Percentiles rank a stretch among this genome's conserved stretches.
phyloP scores from a whole-genome alignment of 768 basidiomycete genomes.

The Leccinum variicolor region DNA sequence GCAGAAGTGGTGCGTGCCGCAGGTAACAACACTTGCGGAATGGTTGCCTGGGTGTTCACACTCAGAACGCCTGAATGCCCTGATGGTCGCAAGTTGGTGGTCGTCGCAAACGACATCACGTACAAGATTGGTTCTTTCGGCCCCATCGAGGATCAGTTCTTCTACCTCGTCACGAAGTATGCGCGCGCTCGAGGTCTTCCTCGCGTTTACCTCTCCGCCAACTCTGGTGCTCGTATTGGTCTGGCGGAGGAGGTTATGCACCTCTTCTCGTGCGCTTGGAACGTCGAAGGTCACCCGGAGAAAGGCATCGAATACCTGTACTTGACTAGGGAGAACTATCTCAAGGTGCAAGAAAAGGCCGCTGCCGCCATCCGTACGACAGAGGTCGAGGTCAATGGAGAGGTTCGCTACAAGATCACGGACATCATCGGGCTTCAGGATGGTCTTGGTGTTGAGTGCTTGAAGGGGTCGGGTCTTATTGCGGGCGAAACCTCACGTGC shows the following conservation, averaged over 20 bases:
- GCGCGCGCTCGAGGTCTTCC: conserved; percentile 87
- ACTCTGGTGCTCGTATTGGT: conserved; percentile 97
- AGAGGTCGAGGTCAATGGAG: conserved; percentile 84
- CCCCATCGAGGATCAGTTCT: conserved; percentile 93
- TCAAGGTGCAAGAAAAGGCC: conserved; percentile 87
- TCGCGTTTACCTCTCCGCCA: conserved; percentile 96
- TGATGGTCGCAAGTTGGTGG: conserved; percentile 79
- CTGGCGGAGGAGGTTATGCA: conserved; percentile 88
- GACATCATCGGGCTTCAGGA: conserved; percentile 97
- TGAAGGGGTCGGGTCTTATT: conserved; percentile 96
- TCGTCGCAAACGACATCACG: conserved; percentile 97
- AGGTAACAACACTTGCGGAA: conserved; percentile 93
- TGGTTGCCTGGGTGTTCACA: conserved; percentile 98
- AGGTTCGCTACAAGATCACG: conserved; percentile 90
- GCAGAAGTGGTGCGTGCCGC: conserved; percentile 89
- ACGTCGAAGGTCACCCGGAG: conserved; percentile 74
- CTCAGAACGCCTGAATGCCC: conserved; percentile 91
- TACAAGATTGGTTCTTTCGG: conserved; percentile 99
- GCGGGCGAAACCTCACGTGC: conserved; percentile 98
- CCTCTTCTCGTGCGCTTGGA: conserved; percentile 92
- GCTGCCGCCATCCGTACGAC: conserved; percentile 71
- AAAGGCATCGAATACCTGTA: conserved; percentile 97
- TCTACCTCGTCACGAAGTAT: conserved; percentile 91
- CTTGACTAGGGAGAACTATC: conserved; percentile 86
- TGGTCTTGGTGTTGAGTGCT: conserved; percentile 93